These are phyloP conservation scores for Staphylotrichum tortipilum DNA, from an alignment of 495 filamentous ascomycete species.

Conservation along the genomic window DNA sequence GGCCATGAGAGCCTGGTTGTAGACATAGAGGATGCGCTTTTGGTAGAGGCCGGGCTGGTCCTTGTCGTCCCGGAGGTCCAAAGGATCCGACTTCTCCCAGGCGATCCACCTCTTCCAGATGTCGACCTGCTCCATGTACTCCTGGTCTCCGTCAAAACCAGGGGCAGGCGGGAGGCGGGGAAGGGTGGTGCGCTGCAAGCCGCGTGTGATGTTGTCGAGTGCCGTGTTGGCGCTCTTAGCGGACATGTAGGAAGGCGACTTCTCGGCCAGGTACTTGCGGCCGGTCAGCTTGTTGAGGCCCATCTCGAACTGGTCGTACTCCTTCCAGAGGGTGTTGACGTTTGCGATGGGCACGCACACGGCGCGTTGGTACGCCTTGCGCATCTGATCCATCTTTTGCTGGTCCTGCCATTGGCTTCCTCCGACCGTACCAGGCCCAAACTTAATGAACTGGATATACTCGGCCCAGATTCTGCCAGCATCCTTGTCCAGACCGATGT, in stretches of 20 bases:
- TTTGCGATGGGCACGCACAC: constrained; percentile 73
- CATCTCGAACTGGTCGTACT: constrained; percentile 94
- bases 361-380: constrained; percentile 85
- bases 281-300: constrained; percentile 82
- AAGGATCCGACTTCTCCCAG: constrained; percentile 88
- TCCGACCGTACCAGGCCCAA: constrained; percentile 71
- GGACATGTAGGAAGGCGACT: constrained; percentile 86
- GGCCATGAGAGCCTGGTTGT: constrained; percentile 91
- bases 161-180: constrained; percentile 72
- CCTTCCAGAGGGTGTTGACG: constrained; percentile 82
- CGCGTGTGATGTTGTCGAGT: constrained; percentile 74
- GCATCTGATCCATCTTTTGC: constrained; percentile 90
- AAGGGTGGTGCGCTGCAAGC: constrained; percentile 65
- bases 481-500: constrained; percentile 85
- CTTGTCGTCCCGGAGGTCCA: constrained; percentile 75
- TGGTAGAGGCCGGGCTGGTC: constrained; percentile 68
- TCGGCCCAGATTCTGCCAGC: constrained; percentile 87
- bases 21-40: constrained; percentile 73
- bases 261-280: constrained; percentile 85
- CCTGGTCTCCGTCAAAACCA: constrained; percentile 79
- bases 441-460: constrained; percentile 83
- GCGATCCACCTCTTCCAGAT: constrained; percentile 89
- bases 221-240: constrained; percentile 77
- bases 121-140: constrained; percentile 77
- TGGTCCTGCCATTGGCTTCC: constrained; percentile 89